phyloP scores from a whole-genome alignment of 176 grass and related monocot species.

The Cenchrus americanus region DNA sequence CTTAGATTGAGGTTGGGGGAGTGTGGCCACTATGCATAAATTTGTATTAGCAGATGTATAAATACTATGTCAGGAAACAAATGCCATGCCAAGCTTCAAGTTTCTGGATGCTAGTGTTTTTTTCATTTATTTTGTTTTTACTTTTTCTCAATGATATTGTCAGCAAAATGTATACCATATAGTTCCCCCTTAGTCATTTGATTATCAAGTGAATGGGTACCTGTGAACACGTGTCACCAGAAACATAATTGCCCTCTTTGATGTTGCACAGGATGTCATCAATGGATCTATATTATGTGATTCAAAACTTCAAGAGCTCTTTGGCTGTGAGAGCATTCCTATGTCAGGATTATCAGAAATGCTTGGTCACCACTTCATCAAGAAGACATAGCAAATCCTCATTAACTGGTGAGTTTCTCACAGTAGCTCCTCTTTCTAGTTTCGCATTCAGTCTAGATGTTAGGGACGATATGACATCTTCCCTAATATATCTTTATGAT shows the following conservation, averaged over 20 bases:
- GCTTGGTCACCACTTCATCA: slow-evolving; percentile 75
- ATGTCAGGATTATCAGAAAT: slow-evolving; percentile 67
- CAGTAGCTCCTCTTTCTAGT: background rate
- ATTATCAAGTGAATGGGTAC: background rate
- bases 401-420: slow-evolving; percentile 67
- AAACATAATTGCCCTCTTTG: slow-evolving; percentile 28
- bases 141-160: background rate
- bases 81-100: background rate
- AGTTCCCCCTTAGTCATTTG: background rate
- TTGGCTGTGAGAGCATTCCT: slow-evolving; percentile 77
- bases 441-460: background rate
- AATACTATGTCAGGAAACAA: background rate
- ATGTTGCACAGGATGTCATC: slow-evolving; percentile 62
- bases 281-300: slow-evolving; percentile 77
- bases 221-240: background rate
- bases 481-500: background rate
- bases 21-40: background rate
- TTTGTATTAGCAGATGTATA: slow-evolving; percentile 1
- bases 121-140: background rate
- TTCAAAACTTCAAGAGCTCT: slow-evolving; percentile 85
- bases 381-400: slow-evolving; percentile 67
- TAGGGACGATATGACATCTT: background rate
- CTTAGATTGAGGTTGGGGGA: slow-evolving; percentile 7
- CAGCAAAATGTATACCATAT: background rate
- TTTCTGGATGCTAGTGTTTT: background rate